Evolutionary conservation across 768 basidiomycete species (phyloP).

Genomic region (Mycena rosella): DNA sequence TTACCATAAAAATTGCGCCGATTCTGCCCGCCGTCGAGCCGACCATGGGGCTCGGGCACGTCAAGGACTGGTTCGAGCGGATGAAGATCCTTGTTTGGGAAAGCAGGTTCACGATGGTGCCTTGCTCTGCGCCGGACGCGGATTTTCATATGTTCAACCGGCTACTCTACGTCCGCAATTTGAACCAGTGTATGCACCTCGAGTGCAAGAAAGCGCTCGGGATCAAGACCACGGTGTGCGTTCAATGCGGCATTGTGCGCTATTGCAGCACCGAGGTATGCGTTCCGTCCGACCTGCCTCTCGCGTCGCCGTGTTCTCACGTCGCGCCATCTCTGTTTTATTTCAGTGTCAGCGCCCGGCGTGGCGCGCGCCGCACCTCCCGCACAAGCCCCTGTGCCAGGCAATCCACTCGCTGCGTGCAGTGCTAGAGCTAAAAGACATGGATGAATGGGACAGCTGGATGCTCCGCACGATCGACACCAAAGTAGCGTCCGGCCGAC

Average conservation of each 20-base stretch:
- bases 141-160: no score
- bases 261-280: not conserved
- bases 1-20: not conserved
- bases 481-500: not conserved
- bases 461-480: not conserved
- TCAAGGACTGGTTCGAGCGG: slow-evolving; percentile 1
- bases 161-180: no score
- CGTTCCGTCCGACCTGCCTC: no score
- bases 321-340: no score
- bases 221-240: not conserved
- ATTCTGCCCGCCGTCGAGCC: not conserved
- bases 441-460: not conserved
- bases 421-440: not conserved
- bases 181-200: no score
- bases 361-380: not conserved
- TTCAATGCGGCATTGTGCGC: not conserved
- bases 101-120: no score
- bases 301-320: no score
- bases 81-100: no score
- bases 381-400: not conserved
- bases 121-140: no score
- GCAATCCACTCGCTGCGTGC: not conserved
- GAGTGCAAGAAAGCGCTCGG: not conserved
- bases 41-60: no score
- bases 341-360: slow-evolving; percentile 1